Conservation (phyloP, 352 stramenopile genomes). For the Phytophthora palmivora region DNA sequence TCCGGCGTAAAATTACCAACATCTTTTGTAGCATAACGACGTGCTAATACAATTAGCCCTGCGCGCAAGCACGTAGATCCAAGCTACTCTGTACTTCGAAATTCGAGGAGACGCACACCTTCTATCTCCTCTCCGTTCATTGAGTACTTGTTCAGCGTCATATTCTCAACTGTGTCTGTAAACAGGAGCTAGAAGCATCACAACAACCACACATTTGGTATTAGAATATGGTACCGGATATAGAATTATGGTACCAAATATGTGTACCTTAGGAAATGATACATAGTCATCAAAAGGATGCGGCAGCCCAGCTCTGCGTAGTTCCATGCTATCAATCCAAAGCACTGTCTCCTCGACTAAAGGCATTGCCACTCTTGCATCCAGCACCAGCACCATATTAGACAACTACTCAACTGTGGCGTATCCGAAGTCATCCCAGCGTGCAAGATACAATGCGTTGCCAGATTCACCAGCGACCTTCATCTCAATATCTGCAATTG, state of each 20-base stretch:
- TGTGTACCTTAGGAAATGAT: neutral
- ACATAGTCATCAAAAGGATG: conserved; percentile 4
- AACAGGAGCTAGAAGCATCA: too few species aligned
- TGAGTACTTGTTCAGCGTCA: neutral
- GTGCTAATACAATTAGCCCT: neutral
- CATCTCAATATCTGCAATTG: conserved; percentile 11
- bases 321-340: neutral
- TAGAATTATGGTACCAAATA: too few species aligned
- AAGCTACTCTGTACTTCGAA: conserved; percentile 2
- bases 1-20: conserved; percentile 9
- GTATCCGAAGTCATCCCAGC: conserved; percentile 7
- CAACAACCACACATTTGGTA: too few species aligned
- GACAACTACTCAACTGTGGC: conserved; percentile 2
- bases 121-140: conserved; percentile 8
- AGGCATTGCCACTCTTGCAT: conserved; percentile 1
- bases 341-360: neutral
- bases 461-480: neutral
- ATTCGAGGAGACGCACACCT: conserved; percentile 5
- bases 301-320: neutral
- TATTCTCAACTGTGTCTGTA: conserved; percentile 6
- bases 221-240: conserved; percentile 1
- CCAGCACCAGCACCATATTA: conserved; percentile 5
- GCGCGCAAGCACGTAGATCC: conserved; percentile 7
- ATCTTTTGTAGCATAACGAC: neutral
- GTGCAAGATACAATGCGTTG: conserved; percentile 2